Percentiles rank a stretch among this genome's conserved stretches.
Evolutionary conservation across 306 rosid genomes (phyloP).

Genomic region (Corylus avellana): DNA sequence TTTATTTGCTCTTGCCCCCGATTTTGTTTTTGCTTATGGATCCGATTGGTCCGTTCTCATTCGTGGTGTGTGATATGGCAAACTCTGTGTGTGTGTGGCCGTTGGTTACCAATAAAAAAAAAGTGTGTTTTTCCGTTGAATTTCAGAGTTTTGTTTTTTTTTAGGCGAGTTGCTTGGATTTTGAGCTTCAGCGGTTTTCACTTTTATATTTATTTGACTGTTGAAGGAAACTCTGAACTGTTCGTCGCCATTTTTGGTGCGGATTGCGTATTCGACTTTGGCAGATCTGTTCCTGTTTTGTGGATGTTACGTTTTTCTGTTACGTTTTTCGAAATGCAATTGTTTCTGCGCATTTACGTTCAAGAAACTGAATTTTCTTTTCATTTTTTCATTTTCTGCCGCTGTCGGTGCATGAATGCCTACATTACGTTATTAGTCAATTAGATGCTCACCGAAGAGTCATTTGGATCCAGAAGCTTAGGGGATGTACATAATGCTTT

Average conservation of each 20-base stretch:
- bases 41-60: constrained; percentile 17
- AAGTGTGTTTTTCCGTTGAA: neutral
- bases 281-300: constrained; percentile 38
- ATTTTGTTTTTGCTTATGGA: constrained; percentile 12
- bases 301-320: constrained; percentile 5
- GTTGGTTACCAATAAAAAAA: neutral
- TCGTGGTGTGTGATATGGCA: neutral
- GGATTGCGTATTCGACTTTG: constrained; percentile 7
- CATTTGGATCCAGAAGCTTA: constrained; percentile 21
- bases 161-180: neutral
- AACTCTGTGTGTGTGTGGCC: neutral
- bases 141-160: neutral
- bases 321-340: neutral
- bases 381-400: neutral
- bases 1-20: constrained; percentile 22
- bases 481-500: neutral
- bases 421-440: neutral
- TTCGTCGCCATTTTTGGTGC: neutral
- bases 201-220: constrained; percentile 4
- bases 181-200: neutral
- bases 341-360: neutral
- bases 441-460: neutral
- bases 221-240: constrained; percentile 17
- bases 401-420: neutral
- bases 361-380: neutral